Conservation (phyloP, 1,139 yeast species). For the Yamadazyma siamensis region DNA sequence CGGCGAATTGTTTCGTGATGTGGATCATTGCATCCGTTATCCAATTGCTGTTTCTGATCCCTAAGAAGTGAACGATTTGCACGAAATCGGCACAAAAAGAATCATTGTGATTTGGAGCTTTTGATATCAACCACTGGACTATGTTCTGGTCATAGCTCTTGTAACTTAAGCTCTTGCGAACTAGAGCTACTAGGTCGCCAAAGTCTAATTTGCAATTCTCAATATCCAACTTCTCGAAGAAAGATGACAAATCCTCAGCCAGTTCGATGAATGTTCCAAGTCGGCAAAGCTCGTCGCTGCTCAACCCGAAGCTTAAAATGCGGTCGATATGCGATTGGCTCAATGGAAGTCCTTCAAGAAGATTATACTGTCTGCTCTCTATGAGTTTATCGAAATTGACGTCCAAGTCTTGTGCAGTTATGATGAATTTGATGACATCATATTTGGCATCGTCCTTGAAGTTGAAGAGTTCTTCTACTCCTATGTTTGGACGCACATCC, state of each 20-base stretch:
- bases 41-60: constrained; percentile 26
- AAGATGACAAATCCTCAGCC: constrained; percentile 1
- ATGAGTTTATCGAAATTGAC: constrained; percentile 7
- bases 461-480: constrained; percentile 9
- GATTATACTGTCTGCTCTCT: constrained; percentile 1
- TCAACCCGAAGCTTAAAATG: background rate
- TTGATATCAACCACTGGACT: constrained; percentile 2
- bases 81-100: constrained; percentile 8
- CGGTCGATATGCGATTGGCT: constrained; percentile 1
- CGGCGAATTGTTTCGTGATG: constrained; percentile 64
- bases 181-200: constrained; percentile 1
- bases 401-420: too few species aligned
- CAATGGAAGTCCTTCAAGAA: constrained; percentile 7
- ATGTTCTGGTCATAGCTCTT: background rate
- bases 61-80: constrained; percentile 2
- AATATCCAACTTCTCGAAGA: constrained; percentile 4
- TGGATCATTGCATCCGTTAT: constrained; percentile 50
- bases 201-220: constrained; percentile 1
- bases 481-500: constrained; percentile 5
- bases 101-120: constrained; percentile 4
- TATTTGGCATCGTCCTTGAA: constrained; percentile 5
- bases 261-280: constrained; percentile 5
- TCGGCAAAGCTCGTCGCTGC: constrained; percentile 2
- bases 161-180: constrained; percentile 4
- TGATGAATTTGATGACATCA: constrained; percentile 6